phyloP scores from a whole-genome alignment of 805 yeast species.

The Cyberlindnera xylosilytica region DNA sequence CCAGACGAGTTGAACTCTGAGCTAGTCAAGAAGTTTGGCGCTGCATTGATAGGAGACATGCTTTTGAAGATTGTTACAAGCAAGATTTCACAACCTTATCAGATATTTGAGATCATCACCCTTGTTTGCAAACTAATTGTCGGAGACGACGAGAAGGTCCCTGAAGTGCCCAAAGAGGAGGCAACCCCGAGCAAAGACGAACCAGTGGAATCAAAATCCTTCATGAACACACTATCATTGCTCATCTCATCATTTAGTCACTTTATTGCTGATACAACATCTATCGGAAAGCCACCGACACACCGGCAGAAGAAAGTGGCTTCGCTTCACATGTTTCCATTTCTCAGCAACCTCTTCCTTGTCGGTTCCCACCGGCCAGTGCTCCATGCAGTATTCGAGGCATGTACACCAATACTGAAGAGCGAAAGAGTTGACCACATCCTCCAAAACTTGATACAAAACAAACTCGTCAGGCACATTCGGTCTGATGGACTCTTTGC shows the following conservation, averaged over 20 bases:
- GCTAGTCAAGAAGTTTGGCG: constrained; percentile 36
- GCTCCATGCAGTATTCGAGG: constrained; percentile 28
- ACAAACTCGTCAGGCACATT: constrained; percentile 16
- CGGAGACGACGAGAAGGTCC: too few relatives aligned
- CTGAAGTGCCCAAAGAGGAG: neutral
- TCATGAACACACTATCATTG: constrained; percentile 1
- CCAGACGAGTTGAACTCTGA: constrained; percentile 38
- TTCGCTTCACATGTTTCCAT: constrained; percentile 21
- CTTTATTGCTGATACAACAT: constrained; percentile 18
- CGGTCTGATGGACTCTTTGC: constrained; percentile 20
- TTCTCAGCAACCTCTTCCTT: constrained; percentile 25
- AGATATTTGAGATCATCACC: constrained; percentile 41
- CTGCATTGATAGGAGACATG: constrained; percentile 40
- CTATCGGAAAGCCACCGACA: neutral
- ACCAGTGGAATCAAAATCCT: too few relatives aligned
- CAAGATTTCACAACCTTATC: constrained; percentile 49
- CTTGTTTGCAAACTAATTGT: constrained; percentile 16
- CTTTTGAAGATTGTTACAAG: constrained; percentile 39
- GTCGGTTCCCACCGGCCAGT: constrained; percentile 28
- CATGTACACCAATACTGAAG: constrained; percentile 18
- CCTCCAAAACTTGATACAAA: constrained; percentile 22
- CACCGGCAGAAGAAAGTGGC: constrained; percentile 4
- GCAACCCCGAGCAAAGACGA: neutral
- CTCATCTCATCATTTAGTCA: constrained; percentile 13
- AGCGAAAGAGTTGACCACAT: constrained; percentile 15